These are phyloP conservation scores for Penicillium cataractarum DNA, from an alignment of 495 filamentous ascomycete species.

Conservation along the genomic window DNA sequence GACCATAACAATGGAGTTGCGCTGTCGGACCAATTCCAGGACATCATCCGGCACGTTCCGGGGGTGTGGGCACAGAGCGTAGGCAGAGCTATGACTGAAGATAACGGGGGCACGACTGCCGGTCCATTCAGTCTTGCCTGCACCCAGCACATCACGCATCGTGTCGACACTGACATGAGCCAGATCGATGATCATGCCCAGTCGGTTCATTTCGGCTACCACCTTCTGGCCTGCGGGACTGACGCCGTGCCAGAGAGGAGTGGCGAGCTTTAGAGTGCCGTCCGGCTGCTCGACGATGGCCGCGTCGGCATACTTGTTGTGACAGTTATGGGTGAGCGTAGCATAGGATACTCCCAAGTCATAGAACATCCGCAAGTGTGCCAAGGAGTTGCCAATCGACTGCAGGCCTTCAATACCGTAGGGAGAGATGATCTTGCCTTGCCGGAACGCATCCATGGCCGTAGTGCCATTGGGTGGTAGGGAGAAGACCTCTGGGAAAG, in stretches of 20 bases:
- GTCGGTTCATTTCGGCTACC: slow-evolving; percentile 60
- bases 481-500: slow-evolving; percentile 72
- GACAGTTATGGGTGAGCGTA: slow-evolving; percentile 92
- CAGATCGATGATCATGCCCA: slow-evolving; percentile 56
- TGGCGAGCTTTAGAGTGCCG: slow-evolving; percentile 48
- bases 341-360: slow-evolving; percentile 86
- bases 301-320: slow-evolving; percentile 86
- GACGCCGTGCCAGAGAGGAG: slow-evolving; percentile 62
- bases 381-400: slow-evolving; percentile 86
- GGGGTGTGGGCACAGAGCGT: slow-evolving; percentile 55
- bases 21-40: slow-evolving; percentile 55
- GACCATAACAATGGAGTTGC: slow-evolving; percentile 62
- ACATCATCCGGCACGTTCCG: slow-evolving; percentile 66
- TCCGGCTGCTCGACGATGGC: slow-evolving; percentile 60
- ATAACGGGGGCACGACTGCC: slow-evolving; percentile 57
- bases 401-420: slow-evolving; percentile 91
- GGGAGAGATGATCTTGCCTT: slow-evolving; percentile 67
- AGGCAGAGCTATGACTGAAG: slow-evolving; percentile 60
- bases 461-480: slow-evolving; percentile 56
- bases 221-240: slow-evolving; percentile 68
- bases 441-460: slow-evolving; percentile 61
- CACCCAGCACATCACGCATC: slow-evolving; percentile 59
- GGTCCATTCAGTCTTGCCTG: slow-evolving; percentile 43
- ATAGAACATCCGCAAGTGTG: slow-evolving; percentile 75
- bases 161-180: slow-evolving; percentile 58